A percentile compares a stretch with the other conserved stretches of the same genome.
These are phyloP conservation scores for Candida morakotiae DNA, from an alignment of 805 yeast species.

Conservation along the genomic window DNA sequence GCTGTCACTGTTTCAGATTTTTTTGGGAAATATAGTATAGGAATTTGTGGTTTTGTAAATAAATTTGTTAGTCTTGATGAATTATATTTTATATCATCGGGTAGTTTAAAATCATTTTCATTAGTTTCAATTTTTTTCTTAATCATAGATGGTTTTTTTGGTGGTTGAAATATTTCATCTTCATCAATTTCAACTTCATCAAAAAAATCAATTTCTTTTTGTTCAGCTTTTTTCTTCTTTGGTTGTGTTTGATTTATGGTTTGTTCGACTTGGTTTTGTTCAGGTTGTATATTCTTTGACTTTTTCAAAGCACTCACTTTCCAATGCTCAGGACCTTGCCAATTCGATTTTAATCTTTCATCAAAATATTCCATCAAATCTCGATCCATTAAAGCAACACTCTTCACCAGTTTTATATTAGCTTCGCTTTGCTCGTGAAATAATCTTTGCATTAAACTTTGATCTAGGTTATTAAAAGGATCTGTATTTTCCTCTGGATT, in stretches of 20 bases:
- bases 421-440: constrained; percentile 9
- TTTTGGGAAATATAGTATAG: constrained; percentile 14
- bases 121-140: constrained; percentile 10
- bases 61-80: constrained; percentile 64
- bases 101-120: constrained; percentile 43
- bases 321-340: constrained; percentile 96
- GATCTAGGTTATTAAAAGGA: constrained; percentile 10
- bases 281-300: constrained; percentile 21
- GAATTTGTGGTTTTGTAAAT: constrained; percentile 57
- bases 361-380: constrained; percentile 82
- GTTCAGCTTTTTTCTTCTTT: constrained; percentile 16
- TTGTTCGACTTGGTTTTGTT: constrained; percentile 8
- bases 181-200: constrained; percentile 25
- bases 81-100: constrained; percentile 70
- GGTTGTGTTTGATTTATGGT: neutral
- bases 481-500: constrained; percentile 9
- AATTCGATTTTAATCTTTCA: constrained; percentile 59
- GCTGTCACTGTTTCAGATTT: constrained; percentile 4
- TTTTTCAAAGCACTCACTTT: constrained; percentile 62
- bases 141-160: constrained; percentile 17
- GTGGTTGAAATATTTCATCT: constrained; percentile 30
- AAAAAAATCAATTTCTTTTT: constrained; percentile 26
- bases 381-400: constrained; percentile 40
- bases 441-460: constrained; percentile 10
- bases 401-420: constrained; percentile 9